Percentiles rank a stretch among this genome's conserved stretches.
Conservation (phyloP, 768 basidiomycete species). For the Boletus fagicola region DNA sequence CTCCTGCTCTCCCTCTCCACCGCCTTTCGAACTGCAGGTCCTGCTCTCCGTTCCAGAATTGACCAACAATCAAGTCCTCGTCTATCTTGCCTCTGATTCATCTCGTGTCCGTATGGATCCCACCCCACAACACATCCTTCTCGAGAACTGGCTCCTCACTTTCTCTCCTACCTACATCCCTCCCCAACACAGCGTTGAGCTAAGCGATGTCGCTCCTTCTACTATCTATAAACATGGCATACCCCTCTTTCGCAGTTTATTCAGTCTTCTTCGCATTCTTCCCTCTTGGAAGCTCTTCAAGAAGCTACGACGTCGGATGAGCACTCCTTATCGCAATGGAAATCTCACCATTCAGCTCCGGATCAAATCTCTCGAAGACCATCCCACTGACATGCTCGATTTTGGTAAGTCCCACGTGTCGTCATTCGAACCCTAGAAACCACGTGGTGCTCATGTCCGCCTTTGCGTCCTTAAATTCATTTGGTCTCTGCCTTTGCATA, state of each 20-base stretch:
- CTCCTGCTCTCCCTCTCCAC: conserved; percentile 30
- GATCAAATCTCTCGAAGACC: conserved; percentile 38
- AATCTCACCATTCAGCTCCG: conserved; percentile 50
- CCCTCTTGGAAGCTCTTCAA: conserved; percentile 75
- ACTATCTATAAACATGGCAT: conserved; percentile 87
- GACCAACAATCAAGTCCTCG: conserved; percentile 67
- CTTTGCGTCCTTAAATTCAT: conserved; percentile 10
- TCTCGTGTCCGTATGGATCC: conserved; percentile 67
- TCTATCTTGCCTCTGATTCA: conserved; percentile 57
- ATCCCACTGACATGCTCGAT: conserved; percentile 29
- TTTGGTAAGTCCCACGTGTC: conserved; percentile 39
- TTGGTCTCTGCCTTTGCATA: conserved; percentile 2
- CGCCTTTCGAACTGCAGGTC: conserved; percentile 66
- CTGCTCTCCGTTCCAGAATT: conserved; percentile 69
- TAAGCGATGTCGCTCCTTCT: conserved; percentile 57
- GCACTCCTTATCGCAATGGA: conserved; percentile 38
- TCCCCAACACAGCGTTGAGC: conserved; percentile 24
- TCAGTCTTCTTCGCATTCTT: conserved; percentile 64
- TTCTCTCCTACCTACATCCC: conserved; percentile 35
- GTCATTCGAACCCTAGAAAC: conserved; percentile 24
- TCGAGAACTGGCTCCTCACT: conserved; percentile 66
- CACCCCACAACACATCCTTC: conserved; percentile 62
- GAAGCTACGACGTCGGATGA: conserved; percentile 48
- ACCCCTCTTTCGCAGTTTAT: conserved; percentile 73
- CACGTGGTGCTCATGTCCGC: conserved; percentile 35